Evolutionary conservation across 2,329 filamentous ascomycete genomes (phyloP).

Genomic region (Fusarium keratoplasticum): DNA sequence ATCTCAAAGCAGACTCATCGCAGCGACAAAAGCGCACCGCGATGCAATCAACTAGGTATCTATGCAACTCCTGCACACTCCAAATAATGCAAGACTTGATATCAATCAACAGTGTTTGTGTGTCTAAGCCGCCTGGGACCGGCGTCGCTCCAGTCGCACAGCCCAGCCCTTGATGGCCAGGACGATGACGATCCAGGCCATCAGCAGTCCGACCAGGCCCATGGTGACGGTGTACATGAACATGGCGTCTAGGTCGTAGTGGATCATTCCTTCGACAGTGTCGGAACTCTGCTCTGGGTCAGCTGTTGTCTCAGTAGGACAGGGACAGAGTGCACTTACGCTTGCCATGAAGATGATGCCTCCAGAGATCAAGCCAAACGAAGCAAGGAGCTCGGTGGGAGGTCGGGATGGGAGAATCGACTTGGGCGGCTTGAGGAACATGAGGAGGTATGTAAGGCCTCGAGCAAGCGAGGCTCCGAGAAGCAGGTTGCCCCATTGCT

Average conservation of each 20-base stretch:
- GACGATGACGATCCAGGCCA: slow-evolving; percentile 84
- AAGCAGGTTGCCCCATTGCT: slow-evolving; percentile 91
- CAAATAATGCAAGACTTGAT: not conserved
- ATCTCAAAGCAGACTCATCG: slow-evolving; percentile 39
- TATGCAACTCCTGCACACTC: not conserved
- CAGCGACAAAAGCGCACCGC: slow-evolving; percentile 7
- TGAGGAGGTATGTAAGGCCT: slow-evolving; percentile 80
- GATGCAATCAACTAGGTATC: slow-evolving; percentile 10
- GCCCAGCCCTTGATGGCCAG: slow-evolving; percentile 93
- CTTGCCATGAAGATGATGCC: slow-evolving; percentile 95
- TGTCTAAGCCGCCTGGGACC: not conserved
- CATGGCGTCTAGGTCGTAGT: slow-evolving; percentile 86
- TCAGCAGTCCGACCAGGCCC: slow-evolving; percentile 83
- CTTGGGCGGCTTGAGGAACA: slow-evolving; percentile 83
- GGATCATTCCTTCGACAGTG: slow-evolving; percentile 80
- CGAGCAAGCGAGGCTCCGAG: slow-evolving; percentile 84
- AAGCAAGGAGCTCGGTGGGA: slow-evolving; percentile 86
- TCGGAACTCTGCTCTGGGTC: slow-evolving; percentile 71
- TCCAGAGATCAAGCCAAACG: slow-evolving; percentile 89
- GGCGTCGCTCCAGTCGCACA: slow-evolving; percentile 57
- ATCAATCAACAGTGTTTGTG: not conserved
- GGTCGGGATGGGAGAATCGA: slow-evolving; percentile 86
- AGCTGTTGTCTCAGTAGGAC: slow-evolving; percentile 32
- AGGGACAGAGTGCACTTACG: slow-evolving; percentile 62
- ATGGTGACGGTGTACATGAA: slow-evolving; percentile 91